Percentiles rank a stretch among this genome's conserved stretches.
phyloP scores from a whole-genome alignment of 768 basidiomycete genomes.

The Kwoniella sp. region DNA sequence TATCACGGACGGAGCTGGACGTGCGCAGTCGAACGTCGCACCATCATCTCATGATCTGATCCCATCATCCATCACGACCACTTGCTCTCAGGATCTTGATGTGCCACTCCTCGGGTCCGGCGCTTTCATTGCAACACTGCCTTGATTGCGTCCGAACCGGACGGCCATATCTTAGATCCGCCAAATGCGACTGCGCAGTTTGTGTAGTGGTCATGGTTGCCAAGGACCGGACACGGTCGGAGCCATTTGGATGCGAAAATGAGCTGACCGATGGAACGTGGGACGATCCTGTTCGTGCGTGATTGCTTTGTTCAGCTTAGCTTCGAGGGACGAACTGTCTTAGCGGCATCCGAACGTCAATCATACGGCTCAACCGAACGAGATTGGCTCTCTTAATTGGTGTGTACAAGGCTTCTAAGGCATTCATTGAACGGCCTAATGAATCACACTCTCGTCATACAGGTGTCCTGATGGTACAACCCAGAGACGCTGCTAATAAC shows the following conservation, averaged over 20 bases:
- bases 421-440: too few species aligned
- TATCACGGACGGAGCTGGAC: not conserved
- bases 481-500: not conserved
- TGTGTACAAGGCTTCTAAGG: too few species aligned
- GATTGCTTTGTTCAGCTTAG: too few species aligned
- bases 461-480: not conserved
- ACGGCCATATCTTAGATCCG: not conserved
- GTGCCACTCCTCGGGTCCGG: not conserved
- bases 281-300: too few species aligned
- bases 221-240: too few species aligned
- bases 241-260: too few species aligned
- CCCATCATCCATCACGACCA: not conserved
- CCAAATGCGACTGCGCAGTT: not conserved
- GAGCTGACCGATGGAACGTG: too few species aligned
- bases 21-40: not conserved
- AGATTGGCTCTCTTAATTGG: not conserved
- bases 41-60: not conserved
- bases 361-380: too few species aligned
- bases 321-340: too few species aligned
- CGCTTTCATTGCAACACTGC: not conserved
- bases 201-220: too few species aligned
- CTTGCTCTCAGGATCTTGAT: not conserved
- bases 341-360: too few species aligned
- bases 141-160: not conserved
- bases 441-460: too few species aligned